A percentile compares a stretch with the other conserved stretches of the same genome.
These are phyloP conservation scores for Xanthoconium stramineum DNA, from an alignment of 768 basidiomycete genomes.

Conservation along the genomic window DNA sequence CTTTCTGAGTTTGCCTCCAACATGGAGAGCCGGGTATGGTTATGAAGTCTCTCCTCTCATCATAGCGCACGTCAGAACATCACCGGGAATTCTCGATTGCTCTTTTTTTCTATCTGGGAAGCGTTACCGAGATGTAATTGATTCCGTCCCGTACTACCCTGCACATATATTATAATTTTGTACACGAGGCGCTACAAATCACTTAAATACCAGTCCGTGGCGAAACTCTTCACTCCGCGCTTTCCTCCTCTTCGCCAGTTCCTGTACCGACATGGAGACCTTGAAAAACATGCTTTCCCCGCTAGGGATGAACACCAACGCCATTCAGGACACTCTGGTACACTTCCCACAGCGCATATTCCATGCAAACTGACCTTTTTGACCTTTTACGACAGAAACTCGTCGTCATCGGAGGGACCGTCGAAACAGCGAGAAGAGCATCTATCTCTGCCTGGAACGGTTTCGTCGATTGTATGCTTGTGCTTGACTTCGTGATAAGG, in stretches of 20 bases:
- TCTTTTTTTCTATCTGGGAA: slow-evolving; percentile 23
- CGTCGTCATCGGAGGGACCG: slow-evolving; percentile 86
- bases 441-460: slow-evolving; percentile 87
- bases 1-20: slow-evolving; percentile 18
- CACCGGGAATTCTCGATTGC: slow-evolving; percentile 16
- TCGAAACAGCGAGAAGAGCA: slow-evolving; percentile 78
- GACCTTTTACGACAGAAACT: slow-evolving; percentile 56
- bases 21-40: slow-evolving; percentile 18
- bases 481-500: not conserved
- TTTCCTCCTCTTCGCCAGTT: slow-evolving; percentile 34
- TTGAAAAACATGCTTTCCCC: slow-evolving; percentile 72
- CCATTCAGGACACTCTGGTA: slow-evolving; percentile 79
- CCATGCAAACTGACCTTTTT: not conserved
- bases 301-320: slow-evolving; percentile 59
- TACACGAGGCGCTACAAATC: slow-evolving; percentile 33
- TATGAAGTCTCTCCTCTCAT: slow-evolving; percentile 10
- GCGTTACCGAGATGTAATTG: slow-evolving; percentile 32
- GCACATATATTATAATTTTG: slow-evolving; percentile 15
- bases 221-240: slow-evolving; percentile 27
- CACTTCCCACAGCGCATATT: not conserved
- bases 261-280: slow-evolving; percentile 53
- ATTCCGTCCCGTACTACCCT: slow-evolving; percentile 31
- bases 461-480: slow-evolving; percentile 70
- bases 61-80: slow-evolving; percentile 18
- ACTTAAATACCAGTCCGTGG: slow-evolving; percentile 38